phyloP scores from a whole-genome alignment of 2,329 filamentous ascomycete species.

The Shiraia sp. region DNA sequence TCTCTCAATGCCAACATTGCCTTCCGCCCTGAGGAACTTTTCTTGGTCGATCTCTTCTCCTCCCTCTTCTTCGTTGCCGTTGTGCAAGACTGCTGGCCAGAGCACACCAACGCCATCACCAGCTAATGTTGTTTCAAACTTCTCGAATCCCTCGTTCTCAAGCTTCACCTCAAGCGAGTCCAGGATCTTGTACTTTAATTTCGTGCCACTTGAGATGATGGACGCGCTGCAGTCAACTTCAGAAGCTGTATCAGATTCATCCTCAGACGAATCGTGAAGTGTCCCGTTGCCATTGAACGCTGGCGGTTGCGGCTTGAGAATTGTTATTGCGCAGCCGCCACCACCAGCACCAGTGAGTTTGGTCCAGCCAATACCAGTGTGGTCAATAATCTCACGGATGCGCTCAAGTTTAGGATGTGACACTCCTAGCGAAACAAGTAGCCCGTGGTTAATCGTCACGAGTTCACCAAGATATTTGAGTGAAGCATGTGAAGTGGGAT shows the following conservation, averaged over 20 bases:
- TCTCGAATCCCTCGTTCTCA: constrained; percentile 68
- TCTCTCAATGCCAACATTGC: constrained; percentile 81
- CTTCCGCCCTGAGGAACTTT: constrained; percentile 81
- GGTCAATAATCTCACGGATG: constrained; percentile 81
- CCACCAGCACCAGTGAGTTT: constrained; percentile 96
- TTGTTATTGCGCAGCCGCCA: constrained; percentile 91
- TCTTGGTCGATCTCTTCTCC: constrained; percentile 94
- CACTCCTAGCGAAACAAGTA: constrained; percentile 87
- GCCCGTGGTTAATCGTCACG: constrained; percentile 90
- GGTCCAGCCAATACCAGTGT: constrained; percentile 90
- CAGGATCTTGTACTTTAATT: constrained; percentile 51
- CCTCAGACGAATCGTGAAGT: constrained; percentile 22
- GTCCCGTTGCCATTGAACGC: constrained; percentile 48
- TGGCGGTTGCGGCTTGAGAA: constrained; percentile 68
- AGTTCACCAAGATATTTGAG: constrained; percentile 81
- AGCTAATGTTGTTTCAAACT: constrained; percentile 87
- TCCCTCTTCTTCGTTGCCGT: constrained; percentile 77
- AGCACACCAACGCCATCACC: constrained; percentile 93
- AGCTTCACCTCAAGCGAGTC: constrained; percentile 65
- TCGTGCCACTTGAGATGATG: constrained; percentile 37
- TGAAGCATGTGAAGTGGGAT: constrained; percentile 64
- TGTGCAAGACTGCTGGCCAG: constrained; percentile 88
- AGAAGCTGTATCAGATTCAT: constrained; percentile 30
- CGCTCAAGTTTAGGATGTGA: constrained; percentile 93
- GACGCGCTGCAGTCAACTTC: constrained; percentile 32